Evolutionary conservation across 2,329 filamentous ascomycete species (phyloP).

Genomic region (Nemania bipapillata): DNA sequence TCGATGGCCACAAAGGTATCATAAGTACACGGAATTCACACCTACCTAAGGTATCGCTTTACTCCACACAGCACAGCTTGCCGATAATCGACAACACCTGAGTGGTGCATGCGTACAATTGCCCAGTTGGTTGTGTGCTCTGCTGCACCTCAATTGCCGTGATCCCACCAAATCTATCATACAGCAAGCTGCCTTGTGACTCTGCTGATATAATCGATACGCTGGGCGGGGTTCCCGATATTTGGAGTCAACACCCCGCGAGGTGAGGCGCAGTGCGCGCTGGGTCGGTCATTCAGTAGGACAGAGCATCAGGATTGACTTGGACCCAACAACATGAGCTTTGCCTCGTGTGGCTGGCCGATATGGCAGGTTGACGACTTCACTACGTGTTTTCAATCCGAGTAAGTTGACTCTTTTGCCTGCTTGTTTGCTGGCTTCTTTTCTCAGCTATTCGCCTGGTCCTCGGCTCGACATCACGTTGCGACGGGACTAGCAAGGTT

Average conservation of each 20-base stretch:
- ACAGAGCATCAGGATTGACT: constrained; percentile 11
- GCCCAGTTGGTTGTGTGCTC: neutral
- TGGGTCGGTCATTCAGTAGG: constrained; percentile 21
- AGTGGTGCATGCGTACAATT: constrained; percentile 7
- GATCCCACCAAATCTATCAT: neutral
- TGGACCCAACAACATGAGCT: constrained; percentile 51
- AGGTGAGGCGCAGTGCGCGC: constrained; percentile 27
- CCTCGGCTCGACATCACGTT: neutral
- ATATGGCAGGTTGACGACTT: constrained; percentile 74
- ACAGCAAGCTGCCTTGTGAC: constrained; percentile 4
- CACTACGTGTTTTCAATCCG: constrained; percentile 70
- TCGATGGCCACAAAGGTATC: neutral
- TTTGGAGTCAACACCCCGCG: constrained; percentile 31
- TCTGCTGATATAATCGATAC: constrained; percentile 24
- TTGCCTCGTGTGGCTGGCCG: constrained; percentile 67
- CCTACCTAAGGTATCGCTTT: too few species aligned
- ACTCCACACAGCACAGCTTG: too few species aligned
- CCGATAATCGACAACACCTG: neutral
- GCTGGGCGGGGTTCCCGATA: constrained; percentile 24
- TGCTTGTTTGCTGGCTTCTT: neutral
- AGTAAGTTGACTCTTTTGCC: constrained; percentile 63
- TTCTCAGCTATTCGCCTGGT: neutral
- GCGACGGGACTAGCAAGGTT: neutral
- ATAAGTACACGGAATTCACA: too few species aligned
- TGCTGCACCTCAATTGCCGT: constrained; percentile 14